A percentile compares a stretch with the other conserved stretches of the same genome.
Evolutionary conservation across 345 rosid species (phyloP).

Genomic region (Schrenkiella parvula): DNA sequence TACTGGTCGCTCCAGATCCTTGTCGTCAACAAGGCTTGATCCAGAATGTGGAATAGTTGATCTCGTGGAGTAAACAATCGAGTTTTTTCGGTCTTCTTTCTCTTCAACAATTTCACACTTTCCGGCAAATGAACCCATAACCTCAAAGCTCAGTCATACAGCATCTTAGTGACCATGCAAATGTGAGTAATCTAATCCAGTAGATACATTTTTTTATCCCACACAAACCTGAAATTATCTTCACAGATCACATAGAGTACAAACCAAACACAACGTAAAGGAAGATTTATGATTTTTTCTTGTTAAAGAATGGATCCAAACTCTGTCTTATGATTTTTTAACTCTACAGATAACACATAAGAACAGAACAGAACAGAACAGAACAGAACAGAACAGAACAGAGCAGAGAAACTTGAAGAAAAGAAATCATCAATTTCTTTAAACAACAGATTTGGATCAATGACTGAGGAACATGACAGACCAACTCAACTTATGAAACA

Average conservation of each 20-base stretch:
- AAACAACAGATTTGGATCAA: not conserved
- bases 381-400: not conserved
- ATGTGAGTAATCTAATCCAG: not conserved
- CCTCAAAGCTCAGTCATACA: constrained; percentile 8
- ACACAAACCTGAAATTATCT: constrained; percentile 10
- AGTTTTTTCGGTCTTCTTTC: constrained; percentile 49
- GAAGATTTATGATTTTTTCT: not conserved
- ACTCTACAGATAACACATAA: not conserved
- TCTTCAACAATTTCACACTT: constrained; percentile 87
- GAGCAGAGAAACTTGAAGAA: not conserved
- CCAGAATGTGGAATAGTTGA: constrained; percentile 45
- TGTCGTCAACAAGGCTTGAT: constrained; percentile 33
- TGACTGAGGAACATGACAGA: not conserved
- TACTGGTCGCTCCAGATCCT: constrained; percentile 45
- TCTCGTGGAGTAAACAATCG: constrained; percentile 33
- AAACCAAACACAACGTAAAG: not conserved
- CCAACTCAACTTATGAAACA: not conserved
- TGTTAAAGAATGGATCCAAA: not conserved
- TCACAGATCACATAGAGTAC: not conserved
- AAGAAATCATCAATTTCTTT: not conserved
- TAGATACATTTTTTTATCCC: constrained; percentile 14
- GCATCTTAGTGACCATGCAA: constrained; percentile 16
- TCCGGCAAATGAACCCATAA: constrained; percentile 80
- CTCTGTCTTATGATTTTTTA: not conserved
- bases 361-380: not conserved